Base-by-base conservation (phyloP, 129 eudicot species). In the Oenanthe sinensis region DNA sequence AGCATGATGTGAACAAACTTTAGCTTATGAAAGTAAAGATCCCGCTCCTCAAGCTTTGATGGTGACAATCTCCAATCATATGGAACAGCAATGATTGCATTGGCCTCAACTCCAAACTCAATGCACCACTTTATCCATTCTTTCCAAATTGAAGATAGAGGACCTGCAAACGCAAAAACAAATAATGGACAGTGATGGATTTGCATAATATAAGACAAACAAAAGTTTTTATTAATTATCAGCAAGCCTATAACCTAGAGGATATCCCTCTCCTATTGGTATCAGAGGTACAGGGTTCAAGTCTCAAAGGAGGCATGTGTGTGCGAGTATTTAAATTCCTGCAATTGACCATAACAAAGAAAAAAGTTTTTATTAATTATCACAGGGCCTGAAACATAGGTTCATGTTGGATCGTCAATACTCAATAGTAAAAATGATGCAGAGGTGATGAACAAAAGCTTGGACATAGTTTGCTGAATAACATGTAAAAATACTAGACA, bases 121-220 rank as follows among this genome's bases (percentile, higher is more conserved):
- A 94, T 88, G 84, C 98, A 94, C 98, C 98, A 94, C 81, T 91
- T 94, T 30, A 94, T 82, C 98, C 98, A 94, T 77, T 94, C 98
- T 84, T 94, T 94, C 98, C 98, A 94, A 81, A 94, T 96, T 43
- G 98, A 94, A 69, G 98, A 91, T 68, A 94, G 93, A 82, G 98
- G 98, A 78, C 98, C 98, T 94, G 90, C 17, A 54, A 36, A 17
- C 3, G 19, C 20, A 6, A 33, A 68, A 30, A 28, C 73, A 60
- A 22, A 7, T 22, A 67, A 68, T 68, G 16, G 12, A 4, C 44
- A 33, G 44, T 8, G 12, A 36, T 17, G 58, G 39, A 68, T 68
- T 68, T 28, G 22, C n/a, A 67, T 15, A 28, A 15, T 36, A 13
- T 33, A 67, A 36, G 40, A 67, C 40, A 15, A 65, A 4, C 7